These are phyloP conservation scores for Pilatotrama ljubarskyi DNA, from an alignment of 768 basidiomycete species.

Conservation along the genomic window DNA sequence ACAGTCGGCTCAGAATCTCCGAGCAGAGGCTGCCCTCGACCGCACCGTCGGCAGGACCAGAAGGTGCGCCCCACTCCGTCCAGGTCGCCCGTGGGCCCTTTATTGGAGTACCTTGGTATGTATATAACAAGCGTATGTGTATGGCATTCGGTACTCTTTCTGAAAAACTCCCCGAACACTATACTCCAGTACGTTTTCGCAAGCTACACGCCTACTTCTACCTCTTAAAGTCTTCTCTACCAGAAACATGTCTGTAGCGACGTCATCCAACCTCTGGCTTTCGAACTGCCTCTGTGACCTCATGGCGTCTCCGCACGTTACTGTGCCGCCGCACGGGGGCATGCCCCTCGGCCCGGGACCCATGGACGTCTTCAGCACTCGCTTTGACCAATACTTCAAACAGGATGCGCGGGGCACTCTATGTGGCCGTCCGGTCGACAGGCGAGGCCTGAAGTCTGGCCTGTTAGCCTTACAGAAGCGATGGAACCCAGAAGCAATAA, in stretches of 20 bases:
- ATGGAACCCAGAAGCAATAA: conserved; percentile 20
- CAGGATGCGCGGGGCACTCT: conserved; percentile 23
- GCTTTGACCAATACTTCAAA: conserved; percentile 24
- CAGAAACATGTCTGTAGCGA: conserved; percentile 11
- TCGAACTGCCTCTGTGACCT: conserved; percentile 19
- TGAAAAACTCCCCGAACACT: background rate
- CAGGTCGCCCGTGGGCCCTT: background rate
- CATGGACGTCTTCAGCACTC: conserved; percentile 23
- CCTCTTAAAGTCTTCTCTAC: background rate
- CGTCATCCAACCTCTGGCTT: conserved; percentile 16
- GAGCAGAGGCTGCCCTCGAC: background rate
- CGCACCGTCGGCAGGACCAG: background rate
- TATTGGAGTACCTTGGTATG: background rate
- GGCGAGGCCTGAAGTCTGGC: conserved; percentile 21
- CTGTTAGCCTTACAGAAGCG: conserved; percentile 25
- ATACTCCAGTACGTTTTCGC: background rate
- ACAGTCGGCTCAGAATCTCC: background rate
- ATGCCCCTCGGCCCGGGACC: conserved; percentile 14
- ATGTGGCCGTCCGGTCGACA: conserved; percentile 24
- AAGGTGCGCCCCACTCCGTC: background rate
- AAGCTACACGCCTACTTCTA: background rate
- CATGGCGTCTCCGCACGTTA: conserved; percentile 21
- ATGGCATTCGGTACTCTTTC: background rate
- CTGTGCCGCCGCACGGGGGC: conserved; percentile 14
- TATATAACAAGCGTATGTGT: background rate